phyloP scores from a whole-genome alignment of 768 basidiomycete genomes.

The Pulveroboletus sp. region DNA sequence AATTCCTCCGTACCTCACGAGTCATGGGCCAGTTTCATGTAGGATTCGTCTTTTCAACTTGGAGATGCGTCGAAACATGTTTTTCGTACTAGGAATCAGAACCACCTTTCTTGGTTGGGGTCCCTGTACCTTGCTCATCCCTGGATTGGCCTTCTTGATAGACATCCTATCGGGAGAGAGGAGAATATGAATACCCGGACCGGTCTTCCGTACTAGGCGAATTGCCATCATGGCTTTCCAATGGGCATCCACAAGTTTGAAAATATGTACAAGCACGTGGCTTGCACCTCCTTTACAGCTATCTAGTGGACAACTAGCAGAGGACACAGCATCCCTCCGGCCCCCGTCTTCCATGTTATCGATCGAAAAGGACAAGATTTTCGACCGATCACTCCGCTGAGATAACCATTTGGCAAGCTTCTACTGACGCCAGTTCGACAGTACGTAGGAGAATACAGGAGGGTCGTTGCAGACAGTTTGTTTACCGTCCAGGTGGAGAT shows the following conservation, averaged over 20 bases:
- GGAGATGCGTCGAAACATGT: background rate
- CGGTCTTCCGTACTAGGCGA: background rate
- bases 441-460: constrained; percentile 1
- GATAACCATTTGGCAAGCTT: constrained; percentile 9
- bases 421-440: constrained; percentile 1
- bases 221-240: background rate
- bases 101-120: constrained; percentile 1
- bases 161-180: background rate
- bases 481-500: constrained; percentile 8
- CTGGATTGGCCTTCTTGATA: constrained; percentile 11
- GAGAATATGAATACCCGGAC: background rate
- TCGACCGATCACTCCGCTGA: background rate
- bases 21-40: no score
- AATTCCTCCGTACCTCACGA: background rate
- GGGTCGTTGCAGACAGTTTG: constrained; percentile 11
- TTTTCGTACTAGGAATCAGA: constrained; percentile 3
- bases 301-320: background rate
- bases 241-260: no score
- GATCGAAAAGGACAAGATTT: background rate
- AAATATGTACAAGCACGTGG: background rate
- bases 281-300: background rate
- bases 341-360: background rate
- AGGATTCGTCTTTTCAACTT: constrained; percentile 10
- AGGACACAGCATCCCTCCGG: background rate
- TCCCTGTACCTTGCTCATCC: constrained; percentile 6